Percentiles rank a stretch among this genome's conserved stretches.
These are phyloP conservation scores for Kluyveromyces marxianus DNA, from an alignment of 1,139 yeast genomes.

Conservation along the genomic window DNA sequence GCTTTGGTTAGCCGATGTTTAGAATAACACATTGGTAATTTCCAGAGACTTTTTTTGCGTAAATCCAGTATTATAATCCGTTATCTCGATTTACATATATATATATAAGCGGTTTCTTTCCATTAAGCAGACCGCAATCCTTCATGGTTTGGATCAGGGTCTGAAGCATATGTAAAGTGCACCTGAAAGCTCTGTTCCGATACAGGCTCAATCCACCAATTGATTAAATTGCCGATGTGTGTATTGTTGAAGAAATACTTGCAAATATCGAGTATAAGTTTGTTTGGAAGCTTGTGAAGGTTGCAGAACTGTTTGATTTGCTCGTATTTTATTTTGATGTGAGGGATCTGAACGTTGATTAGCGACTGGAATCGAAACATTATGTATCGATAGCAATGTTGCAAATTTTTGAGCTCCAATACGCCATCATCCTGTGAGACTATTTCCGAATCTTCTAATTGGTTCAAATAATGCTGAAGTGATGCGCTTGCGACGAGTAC, in stretches of 20 bases:
- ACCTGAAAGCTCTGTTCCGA: slow-evolving; percentile 9
- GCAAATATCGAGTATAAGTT: slow-evolving; percentile 13
- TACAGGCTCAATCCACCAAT: slow-evolving; percentile 21
- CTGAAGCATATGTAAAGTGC: slow-evolving; percentile 10
- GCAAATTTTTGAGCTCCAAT: slow-evolving; percentile 8
- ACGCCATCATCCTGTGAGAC: not conserved
- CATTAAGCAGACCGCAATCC: too few species aligned
- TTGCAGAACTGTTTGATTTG: slow-evolving; percentile 10
- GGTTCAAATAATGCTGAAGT: too few species aligned
- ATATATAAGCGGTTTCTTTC: too few species aligned
- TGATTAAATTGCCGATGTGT: slow-evolving; percentile 8
- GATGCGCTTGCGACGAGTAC: too few species aligned
- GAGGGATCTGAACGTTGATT: slow-evolving; percentile 13
- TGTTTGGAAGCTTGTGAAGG: slow-evolving; percentile 8
- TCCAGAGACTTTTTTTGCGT: too few species aligned
- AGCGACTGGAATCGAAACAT: slow-evolving; percentile 11
- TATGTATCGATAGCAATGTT: slow-evolving; percentile 11
- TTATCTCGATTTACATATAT: too few species aligned
- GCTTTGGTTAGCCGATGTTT: too few species aligned
- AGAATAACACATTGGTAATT: too few species aligned
- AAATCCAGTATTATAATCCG: too few species aligned
- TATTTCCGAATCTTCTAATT: not conserved
- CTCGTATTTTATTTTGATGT: slow-evolving; percentile 12
- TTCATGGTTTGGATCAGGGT: too few species aligned
- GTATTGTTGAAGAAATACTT: slow-evolving; percentile 11